Percentiles rank a stretch among this genome's conserved stretches.
phyloP scores from a whole-genome alignment of 1,284 basidiomycete genomes.

The Heterobasidion parviporum region DNA sequence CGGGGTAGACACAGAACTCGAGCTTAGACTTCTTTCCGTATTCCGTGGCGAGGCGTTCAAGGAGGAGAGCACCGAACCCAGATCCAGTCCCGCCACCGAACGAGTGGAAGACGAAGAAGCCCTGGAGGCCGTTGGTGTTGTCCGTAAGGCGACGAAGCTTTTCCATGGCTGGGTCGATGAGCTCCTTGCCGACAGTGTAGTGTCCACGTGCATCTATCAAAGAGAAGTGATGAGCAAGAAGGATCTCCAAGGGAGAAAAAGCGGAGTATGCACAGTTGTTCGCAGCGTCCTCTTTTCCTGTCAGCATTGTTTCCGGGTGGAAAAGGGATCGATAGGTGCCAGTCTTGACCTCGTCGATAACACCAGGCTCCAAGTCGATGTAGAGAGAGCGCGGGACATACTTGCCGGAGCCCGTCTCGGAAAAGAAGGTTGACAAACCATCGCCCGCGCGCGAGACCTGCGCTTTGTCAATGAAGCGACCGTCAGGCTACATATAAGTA shows the following conservation, averaged over 20 bases:
- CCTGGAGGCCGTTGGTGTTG: conserved; percentile 97
- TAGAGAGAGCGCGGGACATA: conserved; percentile 98
- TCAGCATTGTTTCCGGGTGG: conserved; percentile 98
- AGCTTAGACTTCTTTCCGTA: conserved; percentile 99
- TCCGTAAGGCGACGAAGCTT: conserved; percentile 94
- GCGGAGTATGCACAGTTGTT: conserved; percentile 83
- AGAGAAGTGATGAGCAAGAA: conserved; percentile 1
- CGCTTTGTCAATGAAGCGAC: conserved; percentile 51
- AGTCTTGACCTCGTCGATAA: conserved; percentile 92
- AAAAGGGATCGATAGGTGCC: conserved; percentile 94
- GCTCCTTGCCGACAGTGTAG: conserved; percentile 97
- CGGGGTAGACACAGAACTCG: conserved; percentile 98
- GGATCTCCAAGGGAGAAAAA: conserved; percentile 7
- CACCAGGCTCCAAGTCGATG: conserved; percentile 94
- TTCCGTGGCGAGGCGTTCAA: conserved; percentile 94
- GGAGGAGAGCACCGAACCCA: conserved; percentile 94
- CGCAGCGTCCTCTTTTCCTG: conserved; percentile 98
- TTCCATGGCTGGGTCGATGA: conserved; percentile 90
- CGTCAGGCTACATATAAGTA: conserved; percentile 41
- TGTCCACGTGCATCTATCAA: conserved; percentile 89
- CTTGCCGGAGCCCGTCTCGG: conserved; percentile 88
- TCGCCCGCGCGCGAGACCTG: conserved; percentile 56
- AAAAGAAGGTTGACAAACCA: conserved; percentile 97
- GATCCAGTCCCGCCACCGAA: conserved; percentile 99
- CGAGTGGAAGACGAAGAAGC: conserved; percentile 99